A percentile compares a stretch with the other conserved stretches of the same genome.
Conservation (phyloP, 1,284 basidiomycete species). For the Ceratorhiza oryzae-sativae region DNA sequence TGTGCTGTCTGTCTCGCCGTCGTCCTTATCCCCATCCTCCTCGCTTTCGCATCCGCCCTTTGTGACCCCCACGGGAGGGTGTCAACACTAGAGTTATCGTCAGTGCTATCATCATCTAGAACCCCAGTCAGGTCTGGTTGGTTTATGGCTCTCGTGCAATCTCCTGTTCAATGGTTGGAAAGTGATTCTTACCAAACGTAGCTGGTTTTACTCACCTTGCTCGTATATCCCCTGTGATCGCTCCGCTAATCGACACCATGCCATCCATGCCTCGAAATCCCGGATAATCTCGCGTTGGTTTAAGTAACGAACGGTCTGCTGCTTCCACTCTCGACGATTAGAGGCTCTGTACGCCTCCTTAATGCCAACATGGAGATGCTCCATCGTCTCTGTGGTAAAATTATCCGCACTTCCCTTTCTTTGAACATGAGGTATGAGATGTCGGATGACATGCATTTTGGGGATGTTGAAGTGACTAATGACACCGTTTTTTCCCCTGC, state of each 20-base stretch:
- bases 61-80: no score
- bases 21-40: not conserved
- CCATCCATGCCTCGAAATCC: conserved; percentile 24
- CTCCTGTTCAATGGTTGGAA: not conserved
- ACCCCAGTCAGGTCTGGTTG: not conserved
- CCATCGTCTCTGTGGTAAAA: conserved; percentile 36
- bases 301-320: conserved; percentile 17
- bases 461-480: conserved; percentile 29
- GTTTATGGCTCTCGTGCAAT: not conserved
- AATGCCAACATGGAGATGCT: conserved; percentile 27
- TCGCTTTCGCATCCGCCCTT: not conserved
- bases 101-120: not conserved
- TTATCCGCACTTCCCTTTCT: conserved; percentile 25
- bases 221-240: not conserved
- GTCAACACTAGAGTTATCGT: no score
- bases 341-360: conserved; percentile 29
- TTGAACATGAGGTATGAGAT: not conserved
- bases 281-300: conserved; percentile 7
- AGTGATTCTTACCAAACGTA: not conserved
- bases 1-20: no score
- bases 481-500: conserved; percentile 15
- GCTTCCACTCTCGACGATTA: conserved; percentile 21
- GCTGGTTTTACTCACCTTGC: not conserved
- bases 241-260: conserved; percentile 1
- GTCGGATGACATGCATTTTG: conserved; percentile 36